These are phyloP conservation scores for Xylariales sp. DNA, from an alignment of 2,329 filamentous ascomycete species.

Conservation along the genomic window DNA sequence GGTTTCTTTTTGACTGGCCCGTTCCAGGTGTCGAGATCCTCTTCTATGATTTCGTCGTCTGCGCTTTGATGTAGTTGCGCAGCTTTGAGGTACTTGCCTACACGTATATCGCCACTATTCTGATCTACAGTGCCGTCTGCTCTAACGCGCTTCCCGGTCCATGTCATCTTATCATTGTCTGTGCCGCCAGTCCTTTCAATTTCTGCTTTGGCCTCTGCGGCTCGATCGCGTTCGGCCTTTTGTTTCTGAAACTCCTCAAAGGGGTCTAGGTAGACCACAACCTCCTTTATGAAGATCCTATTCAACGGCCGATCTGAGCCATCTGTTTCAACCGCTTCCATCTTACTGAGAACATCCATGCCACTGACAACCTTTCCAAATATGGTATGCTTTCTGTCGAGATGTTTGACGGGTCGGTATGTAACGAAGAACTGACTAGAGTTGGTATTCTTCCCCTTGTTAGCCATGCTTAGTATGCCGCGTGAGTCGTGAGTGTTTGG, in stretches of 20 bases:
- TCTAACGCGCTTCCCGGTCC: constrained; percentile 93
- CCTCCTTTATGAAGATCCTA: constrained; percentile 83
- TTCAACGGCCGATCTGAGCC: constrained; percentile 79
- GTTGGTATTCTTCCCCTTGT: constrained; percentile 98
- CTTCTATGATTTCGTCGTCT: constrained; percentile 71
- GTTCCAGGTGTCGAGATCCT: constrained; percentile 71
- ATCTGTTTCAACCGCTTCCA: constrained; percentile 83
- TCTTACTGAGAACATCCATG: constrained; percentile 73
- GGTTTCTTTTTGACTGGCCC: constrained; percentile 84
- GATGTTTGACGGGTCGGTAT: constrained; percentile 84
- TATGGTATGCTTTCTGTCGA: constrained; percentile 97
- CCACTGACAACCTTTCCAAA: constrained; percentile 89
- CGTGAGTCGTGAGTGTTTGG: constrained; percentile 84
- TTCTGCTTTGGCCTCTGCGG: constrained; percentile 69
- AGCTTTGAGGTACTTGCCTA: constrained; percentile 86
- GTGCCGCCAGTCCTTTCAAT: constrained; percentile 74
- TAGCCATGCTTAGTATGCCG: constrained; percentile 92
- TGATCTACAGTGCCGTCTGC: constrained; percentile 69
- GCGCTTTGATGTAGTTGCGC: constrained; percentile 55
- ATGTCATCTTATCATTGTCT: constrained; percentile 91
- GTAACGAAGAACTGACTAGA: constrained; percentile 95
- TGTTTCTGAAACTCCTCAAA: constrained; percentile 93
- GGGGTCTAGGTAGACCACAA: constrained; percentile 90
- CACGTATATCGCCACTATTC: constrained; percentile 57
- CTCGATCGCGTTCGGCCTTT: constrained; percentile 71